Conservation (phyloP, 495 filamentous ascomycete genomes). For the Podospora appendiculata region DNA sequence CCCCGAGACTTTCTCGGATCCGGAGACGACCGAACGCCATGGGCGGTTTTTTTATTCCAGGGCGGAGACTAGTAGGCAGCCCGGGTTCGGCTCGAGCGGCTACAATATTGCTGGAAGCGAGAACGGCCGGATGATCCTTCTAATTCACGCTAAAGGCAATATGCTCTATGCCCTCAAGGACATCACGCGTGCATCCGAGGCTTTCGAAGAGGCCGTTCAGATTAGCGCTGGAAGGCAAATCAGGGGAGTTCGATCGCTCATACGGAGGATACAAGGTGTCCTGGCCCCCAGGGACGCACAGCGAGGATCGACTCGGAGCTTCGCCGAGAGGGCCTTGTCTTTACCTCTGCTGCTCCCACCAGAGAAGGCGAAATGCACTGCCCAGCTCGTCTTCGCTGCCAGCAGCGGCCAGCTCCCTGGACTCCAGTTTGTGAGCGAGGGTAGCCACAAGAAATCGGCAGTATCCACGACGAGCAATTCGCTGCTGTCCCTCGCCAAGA, state of each 20-base stretch:
- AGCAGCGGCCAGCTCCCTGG: conserved; percentile 74
- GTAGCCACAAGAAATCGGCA: conserved; percentile 68
- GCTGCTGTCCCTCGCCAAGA: conserved; percentile 89
- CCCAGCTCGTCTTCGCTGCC: conserved; percentile 72
- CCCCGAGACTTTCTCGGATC: conserved; percentile 14
- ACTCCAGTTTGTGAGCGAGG: conserved; percentile 64
- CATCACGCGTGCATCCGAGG: conserved; percentile 71
- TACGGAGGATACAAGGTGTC: conserved; percentile 70
- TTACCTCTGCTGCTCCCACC: conserved; percentile 69
- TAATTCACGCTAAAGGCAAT: conserved; percentile 95
- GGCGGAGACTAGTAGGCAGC: conserved; percentile 46
- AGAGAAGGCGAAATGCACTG: conserved; percentile 74
- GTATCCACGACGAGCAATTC: conserved; percentile 95
- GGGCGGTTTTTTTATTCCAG: conserved; percentile 10
- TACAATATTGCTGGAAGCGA: conserved; percentile 82
- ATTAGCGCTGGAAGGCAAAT: conserved; percentile 72
- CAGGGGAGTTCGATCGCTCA: conserved; percentile 69
- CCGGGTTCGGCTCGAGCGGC: conserved; percentile 73
- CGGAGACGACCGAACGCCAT: conserved; percentile 16
- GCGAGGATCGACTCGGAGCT: conserved; percentile 17
- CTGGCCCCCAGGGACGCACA: conserved; percentile 41
- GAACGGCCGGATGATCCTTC: conserved; percentile 85
- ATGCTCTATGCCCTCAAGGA: conserved; percentile 93
- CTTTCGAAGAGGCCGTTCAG: conserved; percentile 92
- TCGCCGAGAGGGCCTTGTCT: conserved; percentile 6